These are phyloP conservation scores for Hypoxylon sp. DNA, from an alignment of 2,329 filamentous ascomycete genomes.

Conservation along the genomic window DNA sequence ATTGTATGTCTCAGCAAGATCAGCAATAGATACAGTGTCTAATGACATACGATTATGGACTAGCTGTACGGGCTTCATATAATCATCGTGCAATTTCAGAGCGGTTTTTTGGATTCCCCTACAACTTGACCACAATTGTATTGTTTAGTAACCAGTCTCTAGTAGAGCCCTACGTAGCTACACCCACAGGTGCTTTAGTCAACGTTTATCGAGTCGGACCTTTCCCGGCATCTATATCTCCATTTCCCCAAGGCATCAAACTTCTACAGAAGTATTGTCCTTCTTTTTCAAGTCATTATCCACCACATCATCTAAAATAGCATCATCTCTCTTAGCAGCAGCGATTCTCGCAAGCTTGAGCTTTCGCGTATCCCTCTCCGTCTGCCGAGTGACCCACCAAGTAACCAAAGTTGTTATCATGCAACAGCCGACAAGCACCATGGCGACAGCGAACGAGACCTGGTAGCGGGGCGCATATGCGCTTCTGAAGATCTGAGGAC, in stretches of 20 bases:
- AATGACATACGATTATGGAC: background rate
- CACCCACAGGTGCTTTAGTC: background rate
- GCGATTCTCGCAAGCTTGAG: conserved; percentile 60
- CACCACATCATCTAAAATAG: conserved; percentile 62
- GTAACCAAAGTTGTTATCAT: conserved; percentile 58
- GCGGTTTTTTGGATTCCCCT: conserved; percentile 7
- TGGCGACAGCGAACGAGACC: conserved; percentile 60
- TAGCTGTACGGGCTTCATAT: conserved; percentile 3
- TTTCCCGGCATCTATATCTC: background rate
- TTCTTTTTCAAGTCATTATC: conserved; percentile 54
- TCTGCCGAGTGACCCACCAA: conserved; percentile 62
- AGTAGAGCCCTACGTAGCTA: background rate
- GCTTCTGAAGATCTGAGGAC: conserved; percentile 62
- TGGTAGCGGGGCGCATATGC: conserved; percentile 63
- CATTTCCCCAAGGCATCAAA: conserved; percentile 18
- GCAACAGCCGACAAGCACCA: conserved; percentile 62
- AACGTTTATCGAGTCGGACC: background rate
- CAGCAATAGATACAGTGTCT: conserved; percentile 1
- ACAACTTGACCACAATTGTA: background rate
- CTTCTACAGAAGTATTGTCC: conserved; percentile 8
- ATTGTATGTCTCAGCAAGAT: conserved; percentile 1
- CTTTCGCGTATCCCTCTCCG: conserved; percentile 61
- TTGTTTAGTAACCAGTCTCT: background rate
- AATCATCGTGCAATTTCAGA: conserved; percentile 1
- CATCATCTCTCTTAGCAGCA: conserved; percentile 59